phyloP scores from a whole-genome alignment of 2,329 filamentous ascomycete species.

The Neonectria coccinea region DNA sequence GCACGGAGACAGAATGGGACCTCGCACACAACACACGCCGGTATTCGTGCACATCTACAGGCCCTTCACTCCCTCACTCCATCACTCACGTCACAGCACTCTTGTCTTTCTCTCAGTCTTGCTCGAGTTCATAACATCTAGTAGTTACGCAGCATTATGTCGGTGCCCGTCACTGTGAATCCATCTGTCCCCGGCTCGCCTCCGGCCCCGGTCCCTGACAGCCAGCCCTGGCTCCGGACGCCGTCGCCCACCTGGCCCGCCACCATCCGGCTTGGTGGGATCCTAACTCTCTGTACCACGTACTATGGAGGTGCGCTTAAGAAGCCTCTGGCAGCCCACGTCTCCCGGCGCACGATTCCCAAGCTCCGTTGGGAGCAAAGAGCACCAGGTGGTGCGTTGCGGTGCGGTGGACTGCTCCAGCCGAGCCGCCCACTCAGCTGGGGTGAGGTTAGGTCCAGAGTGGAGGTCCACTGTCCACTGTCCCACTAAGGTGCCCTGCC shows the following conservation, averaged over 20 bases:
- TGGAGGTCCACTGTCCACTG: background rate
- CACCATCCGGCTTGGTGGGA: constrained; percentile 10
- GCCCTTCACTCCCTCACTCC: background rate
- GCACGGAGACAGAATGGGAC: constrained; percentile 5
- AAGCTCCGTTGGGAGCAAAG: constrained; percentile 19
- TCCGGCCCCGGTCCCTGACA: constrained; percentile 40
- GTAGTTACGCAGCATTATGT: constrained; percentile 11
- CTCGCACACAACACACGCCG: background rate
- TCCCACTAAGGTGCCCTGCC: background rate
- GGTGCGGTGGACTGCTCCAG: constrained; percentile 2
- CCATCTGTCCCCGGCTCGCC: constrained; percentile 25
- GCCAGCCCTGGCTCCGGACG: constrained; percentile 14
- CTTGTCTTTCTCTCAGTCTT: background rate
- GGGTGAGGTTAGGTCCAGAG: constrained; percentile 11
- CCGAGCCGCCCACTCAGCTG: constrained; percentile 10
- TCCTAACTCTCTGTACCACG: constrained; percentile 9
- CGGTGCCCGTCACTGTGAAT: constrained; percentile 29
- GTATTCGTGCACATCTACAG: constrained; percentile 20
- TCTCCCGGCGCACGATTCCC: background rate
- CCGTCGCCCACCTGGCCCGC: constrained; percentile 14
- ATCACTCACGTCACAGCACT: background rate
- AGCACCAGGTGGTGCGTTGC: constrained; percentile 19
- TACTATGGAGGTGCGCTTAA: constrained; percentile 16
- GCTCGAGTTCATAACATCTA: constrained; percentile 32
- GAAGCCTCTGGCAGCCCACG: constrained; percentile 19